A percentile compares a stretch with the other conserved stretches of the same genome.
These are phyloP conservation scores for Exobasidium cylindrosporum DNA, from an alignment of 1,284 basidiomycete genomes.

Conservation along the genomic window DNA sequence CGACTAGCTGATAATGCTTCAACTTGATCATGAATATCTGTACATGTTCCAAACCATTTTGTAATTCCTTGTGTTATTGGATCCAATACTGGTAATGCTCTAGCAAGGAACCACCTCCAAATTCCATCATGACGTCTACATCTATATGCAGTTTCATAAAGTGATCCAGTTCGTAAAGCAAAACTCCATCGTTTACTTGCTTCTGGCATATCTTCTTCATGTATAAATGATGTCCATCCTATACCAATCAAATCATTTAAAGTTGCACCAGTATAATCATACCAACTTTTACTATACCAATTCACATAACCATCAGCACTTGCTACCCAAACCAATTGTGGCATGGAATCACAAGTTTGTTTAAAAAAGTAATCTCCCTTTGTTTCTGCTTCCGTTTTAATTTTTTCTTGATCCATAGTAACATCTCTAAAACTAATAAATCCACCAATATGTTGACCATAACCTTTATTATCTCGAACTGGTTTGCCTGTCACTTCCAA, in stretches of 20 bases:
- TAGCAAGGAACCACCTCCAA: constrained; percentile 52
- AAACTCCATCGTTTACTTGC: constrained; percentile 46
- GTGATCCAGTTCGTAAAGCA: constrained; percentile 54
- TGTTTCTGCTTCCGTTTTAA: constrained; percentile 28
- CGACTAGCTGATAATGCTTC: constrained; percentile 43
- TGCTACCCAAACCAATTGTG: constrained; percentile 55
- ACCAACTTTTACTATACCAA: constrained; percentile 32
- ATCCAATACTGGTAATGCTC: constrained; percentile 47
- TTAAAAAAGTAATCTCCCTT: constrained; percentile 43
- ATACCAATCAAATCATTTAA: constrained; percentile 39
- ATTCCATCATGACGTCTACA: constrained; percentile 42
- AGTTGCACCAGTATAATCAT: constrained; percentile 52
- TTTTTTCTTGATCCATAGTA: constrained; percentile 23
- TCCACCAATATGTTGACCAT: constrained; percentile 44
- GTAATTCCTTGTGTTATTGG: constrained; percentile 33
- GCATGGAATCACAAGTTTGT: constrained; percentile 45
- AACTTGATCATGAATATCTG: constrained; percentile 47
- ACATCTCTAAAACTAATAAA: constrained; percentile 37
- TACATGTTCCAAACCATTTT: constrained; percentile 54
- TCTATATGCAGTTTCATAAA: constrained; percentile 54
- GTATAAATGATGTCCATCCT: constrained; percentile 54
- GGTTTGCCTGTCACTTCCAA: constrained; percentile 39
- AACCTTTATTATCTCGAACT: constrained; percentile 36
- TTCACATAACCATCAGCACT: constrained; percentile 47
- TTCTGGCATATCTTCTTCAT: constrained; percentile 53